phyloP scores from a whole-genome alignment of 1,139 yeast species.

The Casaregolazyma lundiana region DNA sequence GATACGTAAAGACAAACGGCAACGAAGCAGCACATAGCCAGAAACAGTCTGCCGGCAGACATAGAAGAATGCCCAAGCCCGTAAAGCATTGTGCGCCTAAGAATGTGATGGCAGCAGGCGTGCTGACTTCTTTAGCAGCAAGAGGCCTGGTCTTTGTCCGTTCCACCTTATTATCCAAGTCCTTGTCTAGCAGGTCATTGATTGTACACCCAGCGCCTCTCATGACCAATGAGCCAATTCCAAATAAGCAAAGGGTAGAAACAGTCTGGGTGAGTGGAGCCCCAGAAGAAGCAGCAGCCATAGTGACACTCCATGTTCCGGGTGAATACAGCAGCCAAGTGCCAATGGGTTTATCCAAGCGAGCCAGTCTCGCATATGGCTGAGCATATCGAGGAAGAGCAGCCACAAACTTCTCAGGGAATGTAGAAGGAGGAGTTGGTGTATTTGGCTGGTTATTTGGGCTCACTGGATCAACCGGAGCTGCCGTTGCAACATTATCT shows the following conservation, averaged over 20 bases:
- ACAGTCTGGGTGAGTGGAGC: conserved; percentile 64
- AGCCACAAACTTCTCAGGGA: conserved; percentile 40
- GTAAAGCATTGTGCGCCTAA: conserved; percentile 68
- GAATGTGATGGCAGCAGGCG: conserved; percentile 68
- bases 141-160: conserved; percentile 88
- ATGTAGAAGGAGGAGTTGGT: conserved; percentile 18
- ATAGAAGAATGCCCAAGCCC: conserved; percentile 70
- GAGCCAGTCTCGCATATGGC: conserved; percentile 88
- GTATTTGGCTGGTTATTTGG: background rate
- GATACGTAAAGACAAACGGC: conserved; percentile 79
- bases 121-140: conserved; percentile 77
- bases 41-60: conserved; percentile 79
- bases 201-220: conserved; percentile 98
- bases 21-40: conserved; percentile 76
- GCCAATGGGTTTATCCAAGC: conserved; percentile 93
- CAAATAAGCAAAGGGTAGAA: conserved; percentile 58
- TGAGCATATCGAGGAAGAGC: conserved; percentile 66
- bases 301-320: conserved; percentile 71
- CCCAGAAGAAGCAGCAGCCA: conserved; percentile 72
- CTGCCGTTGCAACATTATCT: conserved; percentile 8
- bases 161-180: conserved; percentile 78
- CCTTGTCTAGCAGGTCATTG: conserved; percentile 80
- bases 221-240: conserved; percentile 84
- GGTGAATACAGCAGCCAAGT: conserved; percentile 80
- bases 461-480: conserved; percentile 11